Base-by-base conservation (phyloP, 768 basidiomycete genomes). In the Daedaleopsis sinensis region DNA sequence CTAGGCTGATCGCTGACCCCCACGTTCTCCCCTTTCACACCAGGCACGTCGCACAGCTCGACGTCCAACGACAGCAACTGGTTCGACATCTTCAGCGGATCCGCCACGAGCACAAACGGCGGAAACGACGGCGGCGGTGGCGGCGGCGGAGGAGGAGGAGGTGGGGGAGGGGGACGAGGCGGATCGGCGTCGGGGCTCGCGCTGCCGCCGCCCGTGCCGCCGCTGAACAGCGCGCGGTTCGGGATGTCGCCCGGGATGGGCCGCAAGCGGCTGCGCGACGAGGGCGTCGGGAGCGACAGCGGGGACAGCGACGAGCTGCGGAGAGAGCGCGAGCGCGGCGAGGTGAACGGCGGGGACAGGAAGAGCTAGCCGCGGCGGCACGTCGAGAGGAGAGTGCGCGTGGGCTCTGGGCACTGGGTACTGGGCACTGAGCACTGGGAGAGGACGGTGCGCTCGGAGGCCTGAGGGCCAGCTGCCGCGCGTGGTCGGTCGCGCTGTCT, bases 51-150 rank as follows among this genome's bases (percentile, higher is more conserved):
- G 39, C 58, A 65, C 15, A 43, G 52, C 51, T 57, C 61, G 38
- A 39, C 57, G n/a, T 18, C 58, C 21, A 42, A 50, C 47, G 23
- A 35, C 52, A 23, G 21, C 51, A 59, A 61, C 56, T 67, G 66
- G 66, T 65, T 67, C 63, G 66, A 67, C 63, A 58, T 67, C 55
- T 49, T 67, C 58, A 18, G 47, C 66, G 50, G 35, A 50, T 23
- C 55, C 15, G 15, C 50, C 35, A 44, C 44, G 49, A 23, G 39
- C 52, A 42, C 53, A 42, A 11, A 47, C 15, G n/a, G 7, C 24
- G 35, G 53, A 35, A 43, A 44, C 38, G 19, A 37, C 15, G 21
- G 4, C 8, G 6, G 13, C 23, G 23, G 49, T 24, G 21, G 51
- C 36, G 48, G 52, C 60, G n/a, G 54, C 23, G 43, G 58, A 7